These are phyloP conservation scores for Penicillium odoratum DNA, from an alignment of 495 filamentous ascomycete genomes.

Conservation along the genomic window DNA sequence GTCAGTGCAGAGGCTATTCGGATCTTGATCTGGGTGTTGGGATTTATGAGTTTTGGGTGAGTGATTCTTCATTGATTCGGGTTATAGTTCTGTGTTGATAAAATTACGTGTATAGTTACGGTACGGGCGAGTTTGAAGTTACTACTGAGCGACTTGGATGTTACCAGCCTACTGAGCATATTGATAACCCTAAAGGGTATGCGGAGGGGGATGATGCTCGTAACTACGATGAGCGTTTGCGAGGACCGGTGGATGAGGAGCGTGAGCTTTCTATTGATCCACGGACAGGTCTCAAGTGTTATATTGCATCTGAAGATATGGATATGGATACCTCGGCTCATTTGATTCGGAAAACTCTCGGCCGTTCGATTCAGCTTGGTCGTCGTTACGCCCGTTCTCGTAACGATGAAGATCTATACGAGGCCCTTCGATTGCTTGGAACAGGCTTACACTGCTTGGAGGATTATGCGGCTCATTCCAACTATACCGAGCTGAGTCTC, in stretches of 20 bases:
- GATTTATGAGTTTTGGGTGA: constrained; percentile 57
- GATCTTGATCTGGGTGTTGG: constrained; percentile 67
- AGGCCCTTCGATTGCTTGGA: constrained; percentile 80
- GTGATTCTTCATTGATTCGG: background rate
- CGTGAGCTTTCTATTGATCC: constrained; percentile 75
- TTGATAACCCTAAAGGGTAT: constrained; percentile 79
- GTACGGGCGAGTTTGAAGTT: constrained; percentile 89
- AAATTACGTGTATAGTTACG: constrained; percentile 53
- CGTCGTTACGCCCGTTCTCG: constrained; percentile 61
- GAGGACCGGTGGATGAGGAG: constrained; percentile 76
- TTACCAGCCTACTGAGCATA: constrained; percentile 86
- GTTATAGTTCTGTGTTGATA: constrained; percentile 46
- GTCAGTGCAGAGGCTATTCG: constrained; percentile 88
- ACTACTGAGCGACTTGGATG: constrained; percentile 83
- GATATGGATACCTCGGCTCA: constrained; percentile 74
- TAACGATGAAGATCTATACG: constrained; percentile 74
- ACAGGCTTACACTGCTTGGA: constrained; percentile 91
- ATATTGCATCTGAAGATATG: constrained; percentile 78
- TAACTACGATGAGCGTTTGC: constrained; percentile 74
- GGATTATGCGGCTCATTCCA: constrained; percentile 89
- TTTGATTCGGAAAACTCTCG: constrained; percentile 70
- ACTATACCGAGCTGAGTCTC: constrained; percentile 82
- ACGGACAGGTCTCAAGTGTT: constrained; percentile 80
- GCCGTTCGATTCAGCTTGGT: constrained; percentile 69
- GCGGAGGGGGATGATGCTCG: constrained; percentile 83